A percentile compares a stretch with the other conserved stretches of the same genome.
Evolutionary conservation across 2,329 filamentous ascomycete species (phyloP).

Genomic region (Hirsutella minnesotensis): DNA sequence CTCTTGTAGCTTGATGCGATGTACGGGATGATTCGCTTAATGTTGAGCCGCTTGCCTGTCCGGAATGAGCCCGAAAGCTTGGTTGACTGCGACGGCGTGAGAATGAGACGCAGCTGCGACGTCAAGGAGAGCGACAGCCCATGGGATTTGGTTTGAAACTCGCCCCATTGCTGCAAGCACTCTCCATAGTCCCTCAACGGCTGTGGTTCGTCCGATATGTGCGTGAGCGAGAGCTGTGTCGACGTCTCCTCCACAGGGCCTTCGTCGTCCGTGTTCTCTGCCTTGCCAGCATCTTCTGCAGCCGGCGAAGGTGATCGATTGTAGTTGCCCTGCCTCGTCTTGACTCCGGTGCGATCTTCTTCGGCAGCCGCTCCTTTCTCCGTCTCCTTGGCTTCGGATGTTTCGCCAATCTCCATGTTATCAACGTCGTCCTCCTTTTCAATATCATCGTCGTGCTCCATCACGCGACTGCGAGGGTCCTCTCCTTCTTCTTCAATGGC

Average conservation of each 20-base stretch:
- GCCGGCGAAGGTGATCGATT: conserved; percentile 36
- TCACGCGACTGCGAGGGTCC: conserved; percentile 30
- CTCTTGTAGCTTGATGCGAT: conserved; percentile 97
- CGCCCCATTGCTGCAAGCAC: conserved; percentile 67
- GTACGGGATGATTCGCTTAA: conserved; percentile 98
- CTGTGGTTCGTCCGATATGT: conserved; percentile 40
- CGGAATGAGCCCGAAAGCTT: conserved; percentile 95
- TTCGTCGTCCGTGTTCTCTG: conserved; percentile 38
- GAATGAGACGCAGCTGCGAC: conserved; percentile 88
- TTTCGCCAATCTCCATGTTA: conserved; percentile 28
- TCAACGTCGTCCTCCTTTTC: conserved; percentile 35
- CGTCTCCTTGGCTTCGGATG: conserved; percentile 25
- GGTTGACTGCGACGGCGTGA: conserved; percentile 86
- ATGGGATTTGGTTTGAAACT: conserved; percentile 76
- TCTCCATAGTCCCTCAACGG: conserved; percentile 36
- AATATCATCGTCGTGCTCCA: conserved; percentile 37
- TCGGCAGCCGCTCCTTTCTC: conserved; percentile 31
- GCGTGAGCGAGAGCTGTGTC: conserved; percentile 60
- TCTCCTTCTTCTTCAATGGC: conserved; percentile 64
- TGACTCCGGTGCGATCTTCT: conserved; percentile 46
- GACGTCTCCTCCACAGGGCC: conserved; percentile 38
- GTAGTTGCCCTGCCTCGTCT: conserved; percentile 46
- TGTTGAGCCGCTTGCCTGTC: conserved; percentile 95
- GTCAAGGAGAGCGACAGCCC: conserved; percentile 79
- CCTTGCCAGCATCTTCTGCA: conserved; percentile 17